Percentiles rank a stretch among this genome's conserved stretches.
phyloP scores from a whole-genome alignment of 805 yeast genomes.

The Lachancea kluyveri region DNA sequence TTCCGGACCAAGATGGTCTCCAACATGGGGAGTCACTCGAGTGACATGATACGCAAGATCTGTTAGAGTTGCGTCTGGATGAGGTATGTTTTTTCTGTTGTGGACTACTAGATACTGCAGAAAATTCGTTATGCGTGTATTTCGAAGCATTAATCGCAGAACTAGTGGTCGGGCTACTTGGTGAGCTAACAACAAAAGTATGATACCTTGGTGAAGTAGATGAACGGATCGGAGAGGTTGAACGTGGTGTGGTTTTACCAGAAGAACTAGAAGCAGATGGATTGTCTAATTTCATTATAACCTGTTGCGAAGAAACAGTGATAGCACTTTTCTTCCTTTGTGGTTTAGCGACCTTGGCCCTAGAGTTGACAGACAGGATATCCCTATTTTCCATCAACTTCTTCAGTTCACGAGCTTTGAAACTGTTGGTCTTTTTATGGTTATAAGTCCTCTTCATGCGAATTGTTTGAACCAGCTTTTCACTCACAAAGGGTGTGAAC shows the following conservation, averaged over 20 bases:
- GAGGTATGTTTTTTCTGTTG: constrained; percentile 8
- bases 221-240: constrained; percentile 2
- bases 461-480: constrained; percentile 27
- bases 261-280: constrained; percentile 1
- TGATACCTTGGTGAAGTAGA: constrained; percentile 4
- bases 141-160: neutral
- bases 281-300: constrained; percentile 4
- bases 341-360: constrained; percentile 9
- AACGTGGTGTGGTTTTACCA: constrained; percentile 1
- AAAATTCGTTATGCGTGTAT: neutral
- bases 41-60: constrained; percentile 86
- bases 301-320: constrained; percentile 7
- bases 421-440: constrained; percentile 32
- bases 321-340: constrained; percentile 4
- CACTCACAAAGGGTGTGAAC: constrained; percentile 25
- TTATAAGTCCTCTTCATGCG: constrained; percentile 15
- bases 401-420: constrained; percentile 31
- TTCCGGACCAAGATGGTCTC: constrained; percentile 91
- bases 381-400: constrained; percentile 28
- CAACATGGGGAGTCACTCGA: constrained; percentile 93
- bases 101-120: neutral
- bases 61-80: constrained; percentile 17
- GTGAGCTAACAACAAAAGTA: constrained; percentile 3
- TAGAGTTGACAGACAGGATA: constrained; percentile 22
- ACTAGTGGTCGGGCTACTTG: constrained; percentile 2